A percentile compares a stretch with the other conserved stretches of the same genome.
phyloP scores from a whole-genome alignment of 2,329 filamentous ascomycete species.

The Colletotrichum acutatum region DNA sequence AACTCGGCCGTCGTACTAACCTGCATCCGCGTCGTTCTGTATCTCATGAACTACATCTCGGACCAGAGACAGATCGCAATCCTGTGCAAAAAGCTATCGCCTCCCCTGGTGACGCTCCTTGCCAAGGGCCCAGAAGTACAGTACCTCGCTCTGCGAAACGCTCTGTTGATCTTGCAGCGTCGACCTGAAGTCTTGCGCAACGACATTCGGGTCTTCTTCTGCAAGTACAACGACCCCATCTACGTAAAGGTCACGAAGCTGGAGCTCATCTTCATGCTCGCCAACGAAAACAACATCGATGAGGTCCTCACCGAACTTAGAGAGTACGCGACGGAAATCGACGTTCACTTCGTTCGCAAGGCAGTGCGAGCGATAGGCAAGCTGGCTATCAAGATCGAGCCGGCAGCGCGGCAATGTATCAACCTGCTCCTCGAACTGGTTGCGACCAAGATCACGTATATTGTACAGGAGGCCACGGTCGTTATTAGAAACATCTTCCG shows the following conservation, averaged over 20 bases:
- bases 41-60: constrained; percentile 98
- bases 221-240: constrained; percentile 99
- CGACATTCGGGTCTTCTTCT: constrained; percentile 98
- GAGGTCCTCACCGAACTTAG: constrained; percentile 93
- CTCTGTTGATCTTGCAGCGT: constrained; percentile 90
- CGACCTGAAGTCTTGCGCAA: constrained; percentile 93
- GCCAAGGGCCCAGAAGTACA: constrained; percentile 99
- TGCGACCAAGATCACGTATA: constrained; percentile 98
- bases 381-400: constrained; percentile 98
- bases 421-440: constrained; percentile 92
- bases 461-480: constrained; percentile 98
- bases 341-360: constrained; percentile 98
- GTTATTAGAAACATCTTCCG: constrained; percentile 99
- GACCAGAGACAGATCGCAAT: constrained; percentile 89
- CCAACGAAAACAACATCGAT: constrained; percentile 93
- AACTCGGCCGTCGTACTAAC: constrained; percentile 97
- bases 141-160: constrained; percentile 93
- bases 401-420: constrained; percentile 90
- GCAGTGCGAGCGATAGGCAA: constrained; percentile 98
- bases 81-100: constrained; percentile 92
- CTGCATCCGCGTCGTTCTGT: constrained; percentile 94
- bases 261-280: constrained; percentile 98
- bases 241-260: constrained; percentile 99
- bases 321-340: constrained; percentile 98
- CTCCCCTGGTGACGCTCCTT: constrained; percentile 91